A percentile compares a stretch with the other conserved stretches of the same genome.
These are phyloP conservation scores for Pseudoperonospora humuli DNA, from an alignment of 352 stramenopile species.

Conservation along the genomic window DNA sequence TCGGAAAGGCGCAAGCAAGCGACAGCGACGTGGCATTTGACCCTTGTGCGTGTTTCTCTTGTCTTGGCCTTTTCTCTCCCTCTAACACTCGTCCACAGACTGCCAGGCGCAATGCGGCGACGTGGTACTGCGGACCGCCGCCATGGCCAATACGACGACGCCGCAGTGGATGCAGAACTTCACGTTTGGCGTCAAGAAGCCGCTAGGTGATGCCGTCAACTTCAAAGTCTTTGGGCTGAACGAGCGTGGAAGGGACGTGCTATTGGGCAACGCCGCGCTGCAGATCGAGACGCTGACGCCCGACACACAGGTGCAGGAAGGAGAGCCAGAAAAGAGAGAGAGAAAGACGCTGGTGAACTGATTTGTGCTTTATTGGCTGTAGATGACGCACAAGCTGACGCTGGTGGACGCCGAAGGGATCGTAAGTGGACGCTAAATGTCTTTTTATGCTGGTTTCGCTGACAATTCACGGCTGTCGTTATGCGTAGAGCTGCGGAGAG, in stretches of 20 bases:
- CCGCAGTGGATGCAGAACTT: slow-evolving; percentile 49
- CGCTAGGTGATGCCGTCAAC: slow-evolving; percentile 30
- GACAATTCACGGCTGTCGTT: too few species aligned
- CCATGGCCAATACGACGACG: slow-evolving; percentile 31
- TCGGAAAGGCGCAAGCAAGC: slow-evolving; percentile 17
- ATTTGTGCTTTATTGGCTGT: slow-evolving; percentile 3
- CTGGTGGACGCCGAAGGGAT: slow-evolving; percentile 14
- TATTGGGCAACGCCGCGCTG: slow-evolving; percentile 34
- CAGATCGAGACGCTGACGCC: slow-evolving; percentile 27
- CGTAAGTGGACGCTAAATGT: not conserved
- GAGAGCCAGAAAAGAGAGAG: not conserved
- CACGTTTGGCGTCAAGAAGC: slow-evolving; percentile 44
- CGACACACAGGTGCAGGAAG: slow-evolving; percentile 26
- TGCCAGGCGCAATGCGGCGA: slow-evolving; percentile 50
- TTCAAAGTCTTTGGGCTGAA: slow-evolving; percentile 55
- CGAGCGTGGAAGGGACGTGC: slow-evolving; percentile 27
- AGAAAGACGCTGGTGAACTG: slow-evolving; percentile 1
- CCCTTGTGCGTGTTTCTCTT: slow-evolving; percentile 18
- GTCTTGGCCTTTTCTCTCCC: not conserved
- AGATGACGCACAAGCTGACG: slow-evolving; percentile 28
- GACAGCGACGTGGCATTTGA: slow-evolving; percentile 13
- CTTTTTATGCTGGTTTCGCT: too few species aligned
- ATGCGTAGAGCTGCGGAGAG: slow-evolving; percentile 30
- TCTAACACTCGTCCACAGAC: slow-evolving; percentile 19
- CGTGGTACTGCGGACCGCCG: slow-evolving; percentile 38